A percentile compares a stretch with the other conserved stretches of the same genome.
phyloP scores from a whole-genome alignment of 345 rosid species.

The Eutrema japonicum region DNA sequence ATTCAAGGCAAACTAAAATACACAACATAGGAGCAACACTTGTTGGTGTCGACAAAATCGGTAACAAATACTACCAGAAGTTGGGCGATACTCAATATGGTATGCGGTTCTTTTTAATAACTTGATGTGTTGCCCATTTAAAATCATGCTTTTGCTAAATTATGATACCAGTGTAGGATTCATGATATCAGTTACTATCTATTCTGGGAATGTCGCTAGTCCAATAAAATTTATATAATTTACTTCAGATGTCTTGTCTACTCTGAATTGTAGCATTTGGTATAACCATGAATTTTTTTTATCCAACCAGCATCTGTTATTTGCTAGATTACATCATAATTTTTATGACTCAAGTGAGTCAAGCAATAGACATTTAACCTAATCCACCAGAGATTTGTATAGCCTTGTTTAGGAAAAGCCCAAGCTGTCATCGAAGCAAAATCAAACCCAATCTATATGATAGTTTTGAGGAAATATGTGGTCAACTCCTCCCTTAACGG shows the following conservation, averaged over 20 bases:
- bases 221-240: neutral
- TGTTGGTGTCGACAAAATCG: conserved; percentile 86
- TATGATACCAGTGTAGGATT: conserved; percentile 6
- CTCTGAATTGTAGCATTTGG: conserved; percentile 11
- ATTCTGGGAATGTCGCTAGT: neutral
- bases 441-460: neutral
- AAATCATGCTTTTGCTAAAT: conserved; percentile 1
- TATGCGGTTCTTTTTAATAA: conserved; percentile 42
- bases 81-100: conserved; percentile 72
- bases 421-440: neutral
- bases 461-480: neutral
- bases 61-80: conserved; percentile 90
- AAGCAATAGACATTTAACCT: neutral
- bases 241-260: neutral
- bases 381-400: conserved; percentile 6
- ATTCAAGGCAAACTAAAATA: conserved; percentile 85
- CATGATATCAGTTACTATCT: neutral
- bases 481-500: neutral
- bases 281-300: neutral
- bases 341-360: neutral
- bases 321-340: neutral
- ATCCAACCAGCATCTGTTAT: neutral
- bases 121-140: neutral
- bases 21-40: conserved; percentile 86
- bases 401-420: conserved; percentile 19